phyloP scores from a whole-genome alignment of 805 yeast species.

The Spathaspora sp. region DNA sequence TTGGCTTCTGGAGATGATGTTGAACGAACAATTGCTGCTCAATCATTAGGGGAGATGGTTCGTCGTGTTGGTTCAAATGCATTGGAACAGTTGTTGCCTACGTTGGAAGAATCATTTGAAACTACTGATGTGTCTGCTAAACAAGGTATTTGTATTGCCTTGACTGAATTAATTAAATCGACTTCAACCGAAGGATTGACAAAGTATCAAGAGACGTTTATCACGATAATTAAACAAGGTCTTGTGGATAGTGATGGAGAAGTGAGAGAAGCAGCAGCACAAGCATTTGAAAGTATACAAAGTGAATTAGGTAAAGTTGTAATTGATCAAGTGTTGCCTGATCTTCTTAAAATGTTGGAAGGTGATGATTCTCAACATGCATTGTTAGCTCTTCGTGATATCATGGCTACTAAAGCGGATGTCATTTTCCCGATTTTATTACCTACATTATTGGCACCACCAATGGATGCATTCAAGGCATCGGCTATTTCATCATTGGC shows the following conservation, averaged over 20 bases:
- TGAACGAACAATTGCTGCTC: constrained; percentile 86
- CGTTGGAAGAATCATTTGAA: constrained; percentile 62
- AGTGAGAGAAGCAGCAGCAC: constrained; percentile 90
- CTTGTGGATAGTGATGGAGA: constrained; percentile 67
- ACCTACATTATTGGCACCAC: constrained; percentile 78
- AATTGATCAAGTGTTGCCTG: constrained; percentile 85
- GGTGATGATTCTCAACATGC: constrained; percentile 64
- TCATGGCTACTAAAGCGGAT: constrained; percentile 86
- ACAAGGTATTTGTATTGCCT: constrained; percentile 95
- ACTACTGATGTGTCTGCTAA: constrained; percentile 74
- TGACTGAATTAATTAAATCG: constrained; percentile 78
- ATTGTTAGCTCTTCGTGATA: constrained; percentile 81
- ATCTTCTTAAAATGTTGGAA: constrained; percentile 67
- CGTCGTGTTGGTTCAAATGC: constrained; percentile 91
- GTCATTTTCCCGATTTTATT: constrained; percentile 90
- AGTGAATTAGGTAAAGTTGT: constrained; percentile 78
- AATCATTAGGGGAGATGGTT: constrained; percentile 90
- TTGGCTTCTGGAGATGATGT: constrained; percentile 78
- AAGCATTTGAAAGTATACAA: constrained; percentile 85
- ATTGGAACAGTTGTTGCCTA: constrained; percentile 78
- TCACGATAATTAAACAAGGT: constrained; percentile 72
- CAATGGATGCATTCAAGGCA: constrained; percentile 83
- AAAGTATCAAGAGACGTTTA: constrained; percentile 65
- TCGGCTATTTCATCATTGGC: constrained; percentile 82
- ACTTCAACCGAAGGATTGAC: constrained; percentile 57